Percentiles rank a stretch among this genome's conserved stretches.
Evolutionary conservation across 176 grass and related monocot genomes (phyloP).

Genomic region (Avena sativa): DNA sequence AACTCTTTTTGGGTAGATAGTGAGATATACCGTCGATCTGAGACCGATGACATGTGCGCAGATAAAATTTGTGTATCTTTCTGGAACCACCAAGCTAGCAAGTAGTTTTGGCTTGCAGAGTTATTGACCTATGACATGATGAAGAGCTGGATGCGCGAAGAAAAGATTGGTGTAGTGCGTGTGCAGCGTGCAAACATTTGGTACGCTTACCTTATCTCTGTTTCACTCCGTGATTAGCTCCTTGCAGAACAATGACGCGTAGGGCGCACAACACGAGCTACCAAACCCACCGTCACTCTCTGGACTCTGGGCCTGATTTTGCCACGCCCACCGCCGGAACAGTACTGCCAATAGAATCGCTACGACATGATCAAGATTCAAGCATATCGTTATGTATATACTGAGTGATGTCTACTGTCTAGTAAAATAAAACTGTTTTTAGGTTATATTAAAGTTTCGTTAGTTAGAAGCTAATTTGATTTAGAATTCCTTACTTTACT

Average conservation of each 20-base stretch:
- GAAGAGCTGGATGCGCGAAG: not conserved
- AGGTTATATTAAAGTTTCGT: not conserved
- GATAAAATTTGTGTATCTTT: not conserved
- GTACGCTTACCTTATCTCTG: not conserved
- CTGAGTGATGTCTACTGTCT: not conserved
- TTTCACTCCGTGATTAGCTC: not conserved
- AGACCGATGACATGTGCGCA: not conserved
- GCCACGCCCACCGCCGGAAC: not conserved
- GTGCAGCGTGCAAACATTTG: not conserved
- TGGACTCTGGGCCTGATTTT: not conserved
- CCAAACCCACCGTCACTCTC: conserved; percentile 12
- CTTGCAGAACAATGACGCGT: not conserved
- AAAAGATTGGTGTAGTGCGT: not conserved
- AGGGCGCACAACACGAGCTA: not conserved
- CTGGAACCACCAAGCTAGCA: not conserved
- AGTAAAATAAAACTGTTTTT: not conserved
- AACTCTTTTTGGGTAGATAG: not conserved
- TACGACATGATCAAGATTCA: no score
- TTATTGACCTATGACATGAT: not conserved
- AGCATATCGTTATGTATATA: not conserved
- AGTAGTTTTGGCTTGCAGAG: not conserved
- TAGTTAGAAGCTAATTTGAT: not conserved
- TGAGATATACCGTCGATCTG: not conserved
- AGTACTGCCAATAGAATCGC: not conserved
- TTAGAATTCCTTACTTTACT: conserved; percentile 17